These are phyloP conservation scores for Debaryomyces castellii DNA, from an alignment of 805 yeast genomes.

Conservation along the genomic window DNA sequence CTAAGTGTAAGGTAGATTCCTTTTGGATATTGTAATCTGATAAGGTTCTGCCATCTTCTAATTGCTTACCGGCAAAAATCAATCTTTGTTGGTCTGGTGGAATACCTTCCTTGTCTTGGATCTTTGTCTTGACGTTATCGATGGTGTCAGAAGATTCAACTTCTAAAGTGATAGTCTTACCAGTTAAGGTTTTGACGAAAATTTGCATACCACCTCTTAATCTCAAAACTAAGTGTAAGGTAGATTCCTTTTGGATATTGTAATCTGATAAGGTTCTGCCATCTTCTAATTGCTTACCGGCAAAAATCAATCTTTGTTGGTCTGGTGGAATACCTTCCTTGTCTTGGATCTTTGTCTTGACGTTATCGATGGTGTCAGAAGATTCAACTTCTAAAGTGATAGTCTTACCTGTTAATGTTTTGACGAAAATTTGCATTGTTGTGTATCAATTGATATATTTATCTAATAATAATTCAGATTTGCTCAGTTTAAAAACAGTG, in stretches of 20 bases:
- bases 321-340: constrained; percentile 99
- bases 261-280: constrained; percentile 96
- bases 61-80: constrained; percentile 99
- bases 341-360: constrained; percentile 97
- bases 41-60: constrained; percentile 96
- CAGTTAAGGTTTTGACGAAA: constrained; percentile 37
- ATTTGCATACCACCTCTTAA: constrained; percentile 91
- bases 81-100: constrained; percentile 99
- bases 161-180: constrained; percentile 74
- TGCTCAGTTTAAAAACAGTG: constrained; percentile 3
- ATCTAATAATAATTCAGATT: constrained; percentile 1
- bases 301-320: constrained; percentile 98
- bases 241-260: constrained; percentile 97
- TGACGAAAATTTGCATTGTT: constrained; percentile 38
- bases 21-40: constrained; percentile 97
- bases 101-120: constrained; percentile 98
- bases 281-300: constrained; percentile 99
- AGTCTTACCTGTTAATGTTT: constrained; percentile 43
- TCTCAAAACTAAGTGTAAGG: constrained; percentile 92
- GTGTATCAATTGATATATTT: constrained; percentile 29
- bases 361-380: constrained; percentile 96
- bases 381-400: constrained; percentile 94
- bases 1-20: constrained; percentile 94
- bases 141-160: constrained; percentile 97
- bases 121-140: constrained; percentile 97